Conservation (phyloP, 371 early-diverging fungal species). For the Enterocytospora artemiae region DNA sequence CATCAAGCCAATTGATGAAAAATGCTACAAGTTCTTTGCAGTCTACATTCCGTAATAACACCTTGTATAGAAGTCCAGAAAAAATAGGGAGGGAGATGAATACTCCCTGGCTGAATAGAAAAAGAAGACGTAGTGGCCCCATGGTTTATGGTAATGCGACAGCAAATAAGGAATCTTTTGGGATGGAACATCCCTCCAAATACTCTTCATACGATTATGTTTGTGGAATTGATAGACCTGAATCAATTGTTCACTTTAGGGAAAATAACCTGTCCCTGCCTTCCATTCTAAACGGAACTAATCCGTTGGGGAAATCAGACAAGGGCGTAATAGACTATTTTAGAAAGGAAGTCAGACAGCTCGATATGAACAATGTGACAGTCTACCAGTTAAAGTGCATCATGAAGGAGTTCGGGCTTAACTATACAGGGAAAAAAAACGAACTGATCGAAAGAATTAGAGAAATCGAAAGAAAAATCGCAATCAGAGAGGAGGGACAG, state of each 20-base stretch:
- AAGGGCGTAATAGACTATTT: constrained; percentile 38
- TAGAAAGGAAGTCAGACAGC: constrained; percentile 25
- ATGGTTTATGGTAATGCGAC: constrained; percentile 45
- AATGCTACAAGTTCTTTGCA: no score
- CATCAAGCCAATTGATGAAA: no score
- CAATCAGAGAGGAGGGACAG: no score
- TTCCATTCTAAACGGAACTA: constrained; percentile 47
- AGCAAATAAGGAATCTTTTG: constrained; percentile 8
- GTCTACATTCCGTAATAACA: no score
- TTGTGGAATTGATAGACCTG: constrained; percentile 18
- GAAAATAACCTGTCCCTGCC: constrained; percentile 50
- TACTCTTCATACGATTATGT: constrained; percentile 30
- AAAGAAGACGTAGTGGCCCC: constrained; percentile 49
- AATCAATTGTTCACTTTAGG: constrained; percentile 42
- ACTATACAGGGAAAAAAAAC: constrained; percentile 55
- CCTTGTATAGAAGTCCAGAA: not conserved
- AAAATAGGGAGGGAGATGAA: not conserved
- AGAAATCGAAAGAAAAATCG: no score
- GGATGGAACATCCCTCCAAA: constrained; percentile 41
- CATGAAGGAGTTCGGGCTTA: constrained; percentile 58
- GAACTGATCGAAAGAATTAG: constrained; percentile 53
- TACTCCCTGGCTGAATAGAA: constrained; percentile 51
- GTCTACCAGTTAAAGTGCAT: constrained; percentile 54
- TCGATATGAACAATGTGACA: constrained; percentile 51
- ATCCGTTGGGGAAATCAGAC: constrained; percentile 38